Conservation (phyloP, 441 rosid species). For the Pelargonium fulgidum region DNA sequence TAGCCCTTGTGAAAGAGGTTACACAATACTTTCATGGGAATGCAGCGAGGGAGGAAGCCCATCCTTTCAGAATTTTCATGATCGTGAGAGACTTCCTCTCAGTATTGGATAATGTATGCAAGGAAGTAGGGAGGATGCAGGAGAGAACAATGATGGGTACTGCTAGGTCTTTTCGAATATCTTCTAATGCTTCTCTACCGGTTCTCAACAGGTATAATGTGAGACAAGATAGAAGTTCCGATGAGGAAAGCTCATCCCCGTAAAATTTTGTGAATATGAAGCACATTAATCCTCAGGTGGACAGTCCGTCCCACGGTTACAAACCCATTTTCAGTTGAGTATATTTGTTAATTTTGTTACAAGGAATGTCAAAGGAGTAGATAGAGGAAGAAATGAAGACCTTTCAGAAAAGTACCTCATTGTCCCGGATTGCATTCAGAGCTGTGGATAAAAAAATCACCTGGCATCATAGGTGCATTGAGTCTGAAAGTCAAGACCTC, state of each 20-base stretch:
- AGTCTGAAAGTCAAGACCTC: neutral
- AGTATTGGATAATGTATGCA: constrained; percentile 81
- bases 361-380: constrained; percentile 18
- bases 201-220: constrained; percentile 67
- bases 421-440: too few relatives aligned
- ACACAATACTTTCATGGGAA: constrained; percentile 90
- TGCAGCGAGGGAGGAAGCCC: constrained; percentile 84
- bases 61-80: constrained; percentile 87
- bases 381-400: constrained; percentile 15
- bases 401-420: neutral
- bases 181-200: constrained; percentile 65
- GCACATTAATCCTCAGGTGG: constrained; percentile 2
- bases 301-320: constrained; percentile 12
- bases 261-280: constrained; percentile 33
- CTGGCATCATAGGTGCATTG: neutral
- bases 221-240: constrained; percentile 68
- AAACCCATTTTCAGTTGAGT: constrained; percentile 20
- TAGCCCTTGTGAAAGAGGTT: constrained; percentile 74
- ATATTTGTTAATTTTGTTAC: constrained; percentile 3
- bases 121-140: constrained; percentile 81
- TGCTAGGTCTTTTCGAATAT: constrained; percentile 77
- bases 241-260: constrained; percentile 72
- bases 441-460: too few relatives aligned
- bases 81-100: constrained; percentile 83
- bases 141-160: constrained; percentile 68